Conservation (phyloP, 176 grass and related monocot species). For the Aegilops bicornis region DNA sequence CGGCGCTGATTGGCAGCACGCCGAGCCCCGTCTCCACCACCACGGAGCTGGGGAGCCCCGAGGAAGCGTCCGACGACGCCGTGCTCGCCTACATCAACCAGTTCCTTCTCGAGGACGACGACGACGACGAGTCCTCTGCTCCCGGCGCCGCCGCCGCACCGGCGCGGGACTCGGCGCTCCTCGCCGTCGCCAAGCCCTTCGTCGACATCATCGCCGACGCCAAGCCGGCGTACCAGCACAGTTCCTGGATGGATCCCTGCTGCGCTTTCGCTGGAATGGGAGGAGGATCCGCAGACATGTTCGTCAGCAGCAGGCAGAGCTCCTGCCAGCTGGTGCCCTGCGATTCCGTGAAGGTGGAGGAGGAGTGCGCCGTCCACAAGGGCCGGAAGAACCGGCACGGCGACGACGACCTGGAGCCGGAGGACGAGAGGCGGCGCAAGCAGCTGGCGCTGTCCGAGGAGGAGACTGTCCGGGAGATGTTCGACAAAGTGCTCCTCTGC, state of each 20-base stretch:
- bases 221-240: background rate
- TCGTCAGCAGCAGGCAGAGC: background rate
- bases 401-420: conserved; percentile 17
- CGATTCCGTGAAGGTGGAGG: background rate
- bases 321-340: background rate
- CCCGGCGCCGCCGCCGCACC: background rate
- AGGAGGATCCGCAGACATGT: background rate
- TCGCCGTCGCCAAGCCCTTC: conserved; percentile 45
- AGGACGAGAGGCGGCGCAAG: conserved; percentile 37
- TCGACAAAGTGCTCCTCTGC: conserved; percentile 46
- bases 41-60: conserved; percentile 20
- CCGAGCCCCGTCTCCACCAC: conserved; percentile 39
- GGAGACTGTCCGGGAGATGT: conserved; percentile 47
- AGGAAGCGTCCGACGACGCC: conserved; percentile 33
- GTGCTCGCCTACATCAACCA: conserved; percentile 58
- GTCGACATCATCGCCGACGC: conserved; percentile 36
- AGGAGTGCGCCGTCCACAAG: background rate
- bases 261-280: background rate
- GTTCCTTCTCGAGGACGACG: conserved; percentile 48
- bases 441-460: conserved; percentile 33
- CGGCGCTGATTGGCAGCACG: background rate
- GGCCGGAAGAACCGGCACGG: conserved; percentile 36
- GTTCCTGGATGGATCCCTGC: background rate
- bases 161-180: conserved; percentile 24
- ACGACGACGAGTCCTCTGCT: conserved; percentile 22